Evolutionary conservation across 257 asterid genomes (phyloP), one percentile per base, ranked within the genome.

Genomic region (Jasminum sambac): DNA sequence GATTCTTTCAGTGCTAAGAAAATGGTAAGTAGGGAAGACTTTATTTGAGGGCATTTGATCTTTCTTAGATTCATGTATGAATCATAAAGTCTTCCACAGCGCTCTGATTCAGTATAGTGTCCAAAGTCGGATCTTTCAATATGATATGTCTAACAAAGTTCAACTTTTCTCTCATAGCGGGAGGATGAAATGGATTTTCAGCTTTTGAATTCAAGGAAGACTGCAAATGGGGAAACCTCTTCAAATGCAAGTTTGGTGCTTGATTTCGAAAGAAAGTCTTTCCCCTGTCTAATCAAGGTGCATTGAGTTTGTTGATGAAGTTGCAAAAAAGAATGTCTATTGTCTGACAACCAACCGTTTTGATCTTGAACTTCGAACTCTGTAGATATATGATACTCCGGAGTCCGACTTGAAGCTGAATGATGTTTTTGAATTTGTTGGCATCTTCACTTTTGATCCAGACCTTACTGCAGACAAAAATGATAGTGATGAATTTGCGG

Each of bases 351-450:
- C 64, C 55, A 37, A 63, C 69, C 21, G 62, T 11, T 57, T 60
- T 46, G 23, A 34, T 78, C 26, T 19, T 79, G 36, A 26, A 71
- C 63, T 71, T 79, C 50, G 39, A 63, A 46, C 70, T 62, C 23
- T 78, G 74, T 92, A 94, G 98, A 79, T 94, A 66, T 94, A 91
- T 65, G 99, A 91, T 77, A 73, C 87, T 50, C 87, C 85, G 8
- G 96, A 85, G 73, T 84, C 95, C 12, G 91, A 85, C 50, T 48
- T 94, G 83, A 89, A 88, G 87, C 83, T 94, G 61, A 94, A 91
- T 83, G 97, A 88, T 71, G 87, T 94, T 81, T 88, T 88, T 73
- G 98, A 94, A 87, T 94, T 94, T 74, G 83, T 94, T 66, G 96
- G 98, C 44, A 71, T 94, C 85, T 83, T 86, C 80, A 87, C 90